Evolutionary conservation across 75 land plant genomes (phyloP), one percentile per base, ranked within the genome.

Genomic region (Azolla pinnata): DNA sequence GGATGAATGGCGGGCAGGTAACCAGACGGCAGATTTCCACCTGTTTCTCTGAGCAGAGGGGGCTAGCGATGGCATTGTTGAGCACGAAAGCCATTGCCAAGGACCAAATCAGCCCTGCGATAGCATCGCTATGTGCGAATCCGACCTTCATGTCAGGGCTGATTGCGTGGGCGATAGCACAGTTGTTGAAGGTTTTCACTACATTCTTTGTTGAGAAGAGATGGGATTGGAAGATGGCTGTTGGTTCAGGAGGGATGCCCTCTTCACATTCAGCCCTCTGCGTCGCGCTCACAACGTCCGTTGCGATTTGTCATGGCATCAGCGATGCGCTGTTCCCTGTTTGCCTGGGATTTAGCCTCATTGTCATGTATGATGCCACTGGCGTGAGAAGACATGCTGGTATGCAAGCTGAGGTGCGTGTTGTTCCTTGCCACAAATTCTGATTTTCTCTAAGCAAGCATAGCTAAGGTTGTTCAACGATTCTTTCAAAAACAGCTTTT

Each of bases 301-400:
- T 90, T 35, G 97, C 95, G 10, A 56, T 90, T 10, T 84, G 85
- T 49, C 93, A 90, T 50, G 97, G 97, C 2, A 79, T 84, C 24
- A 69, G 83, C 5, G 97, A 84, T 47, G 68, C 85, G 17, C 61
- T 90, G 32, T 91, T 91, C 56, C 97, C 97, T 0, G 97, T 91
- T 26, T 77, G 83, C 67, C 57, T 91, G 35, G 95, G 97, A 46
- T 91, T 91, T 52, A 88, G 78, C 35, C 74, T 88, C 42, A 91
- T 91, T 56, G 96, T 91, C 48, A 88, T 91, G 97, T 91, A 91
- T 64, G 97, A 91, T 67, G 97, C 97, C 1, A 79, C 77, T 63
- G 97, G 97, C 0, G 88, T 90, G 5, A 50, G 96, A 27, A 61
- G 92, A 27, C 96, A 90, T 67, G 97, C 97, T 49, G 93, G 97